Base-by-base conservation (phyloP, 2,329 filamentous ascomycete genomes). In the Verticillium dahliae region DNA sequence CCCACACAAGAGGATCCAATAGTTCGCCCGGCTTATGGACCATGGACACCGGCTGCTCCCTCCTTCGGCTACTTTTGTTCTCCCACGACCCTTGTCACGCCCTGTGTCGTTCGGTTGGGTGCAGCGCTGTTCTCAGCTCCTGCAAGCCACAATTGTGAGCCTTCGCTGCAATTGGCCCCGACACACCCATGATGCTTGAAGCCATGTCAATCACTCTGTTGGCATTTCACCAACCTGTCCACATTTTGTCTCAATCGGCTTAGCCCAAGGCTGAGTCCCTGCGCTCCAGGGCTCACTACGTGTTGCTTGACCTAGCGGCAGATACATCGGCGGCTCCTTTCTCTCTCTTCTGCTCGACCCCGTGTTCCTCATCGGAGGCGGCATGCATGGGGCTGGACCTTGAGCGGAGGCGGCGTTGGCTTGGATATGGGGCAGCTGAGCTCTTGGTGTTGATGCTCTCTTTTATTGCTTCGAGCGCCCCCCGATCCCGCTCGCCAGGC, bases 41-140 rank as follows among this genome's bases (percentile, higher is more conserved):
- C 45, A n/a, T 52, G n/a, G 45, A 5, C 18, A 52, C 45, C 45
- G 60, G 45, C 45, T 52, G 90, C 96, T 65, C 92, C 92, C 0
- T 97, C 95, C 72, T 96, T 96, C 69, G 83, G 92, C 63, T 96
- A 95, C 74, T 95, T 96, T 71, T 92, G 92, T 0, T 33, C 58
- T 54, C 50, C 58, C 13, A 45, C 58, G 33, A 59, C 50, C 58
- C 41, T 59, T 56, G 45, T n/a, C 45, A 27, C 18, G 45, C 45
- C 45, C 45, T 27, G 45, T 31, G 45, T 52, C 45, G n/a, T 52
- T 9, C n/a, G 45, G 45, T 18, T 52, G 7, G n/a, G 45, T 52
- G 45, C 45, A 52, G 54, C 54, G 33, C 54, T 34, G 11, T 31
- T 56, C 54, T 76, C 74, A 76, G 73, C 74, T 76, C 66, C 69